Conservation (phyloP, 352 stramenopile genomes). For the Globisporangium polare region DNA sequence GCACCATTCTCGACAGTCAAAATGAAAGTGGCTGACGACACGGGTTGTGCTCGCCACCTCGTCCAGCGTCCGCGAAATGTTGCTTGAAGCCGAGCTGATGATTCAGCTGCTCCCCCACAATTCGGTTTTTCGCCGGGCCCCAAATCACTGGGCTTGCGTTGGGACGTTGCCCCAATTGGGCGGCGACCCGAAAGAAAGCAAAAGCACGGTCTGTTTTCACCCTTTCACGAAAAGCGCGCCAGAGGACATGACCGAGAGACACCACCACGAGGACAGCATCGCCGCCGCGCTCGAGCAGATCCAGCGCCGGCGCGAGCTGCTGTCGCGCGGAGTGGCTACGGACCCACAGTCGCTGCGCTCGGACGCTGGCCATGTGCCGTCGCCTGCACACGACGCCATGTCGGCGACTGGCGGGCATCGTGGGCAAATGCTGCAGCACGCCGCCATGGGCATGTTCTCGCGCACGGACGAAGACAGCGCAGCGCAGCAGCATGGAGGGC, state of each 20-base stretch:
- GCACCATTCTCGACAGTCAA: no score
- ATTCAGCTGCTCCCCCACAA: no score
- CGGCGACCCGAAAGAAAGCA: no score
- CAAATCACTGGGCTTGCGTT: no score
- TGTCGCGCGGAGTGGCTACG: slow-evolving; percentile 14
- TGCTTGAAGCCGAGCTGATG: no score
- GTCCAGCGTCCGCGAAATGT: no score
- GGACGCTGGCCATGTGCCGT: background rate
- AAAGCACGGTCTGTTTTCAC: no score
- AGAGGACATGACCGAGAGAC: background rate
- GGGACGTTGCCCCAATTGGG: no score
- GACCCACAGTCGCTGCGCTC: background rate
- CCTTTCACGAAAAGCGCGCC: no score
- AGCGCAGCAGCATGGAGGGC: background rate
- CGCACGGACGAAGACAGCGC: background rate
- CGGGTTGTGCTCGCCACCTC: no score
- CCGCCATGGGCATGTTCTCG: slow-evolving; percentile 1
- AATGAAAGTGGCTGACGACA: no score
- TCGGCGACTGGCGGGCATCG: background rate
- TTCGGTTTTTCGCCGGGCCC: no score
- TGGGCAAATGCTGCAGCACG: slow-evolving; percentile 6
- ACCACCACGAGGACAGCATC: slow-evolving; percentile 2
- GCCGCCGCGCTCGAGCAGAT: slow-evolving; percentile 18
- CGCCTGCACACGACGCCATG: background rate
- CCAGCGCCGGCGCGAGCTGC: slow-evolving; percentile 13